Evolutionary conservation across 2,329 filamentous ascomycete genomes (phyloP), one percentile per base, ranked within the genome.

Genomic region (Xylariales sp.): DNA sequence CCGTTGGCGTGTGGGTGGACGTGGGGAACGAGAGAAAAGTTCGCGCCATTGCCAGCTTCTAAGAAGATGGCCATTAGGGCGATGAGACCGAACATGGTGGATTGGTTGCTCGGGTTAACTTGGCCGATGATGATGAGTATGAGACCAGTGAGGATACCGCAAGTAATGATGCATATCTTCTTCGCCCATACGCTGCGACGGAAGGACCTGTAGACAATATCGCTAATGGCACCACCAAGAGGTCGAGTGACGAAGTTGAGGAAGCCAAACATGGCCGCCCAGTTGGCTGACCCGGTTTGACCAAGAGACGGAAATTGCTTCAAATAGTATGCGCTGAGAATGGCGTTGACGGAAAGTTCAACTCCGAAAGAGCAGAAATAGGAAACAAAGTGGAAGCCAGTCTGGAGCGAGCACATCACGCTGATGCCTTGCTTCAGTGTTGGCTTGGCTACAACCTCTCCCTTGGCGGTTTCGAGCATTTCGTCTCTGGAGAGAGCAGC

Each of bases 21-120:
- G 58, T 95, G 90, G 3, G 89, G 88, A 18, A 95, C 84, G 5
- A 95, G 74, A 0, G 87, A 80, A 62, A 93, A 95, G 65, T 87
- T 93, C 29, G 87, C 82, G 1, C 90, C 90, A 58, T 95, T 95
- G 31, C 82, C 82, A 2, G 85, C 87, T 60, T 94, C 88, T 31
- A 89, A 65, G 68, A 95, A 95, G 58, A 95, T 74, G 1, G 86
- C 87, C 66, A 89, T 75, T 8, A 87, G 75, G 1, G 83, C 82
- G 7, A 94, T 68, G 5, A 95, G 78, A 1, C 86, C 87, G 42
- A 93, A 81, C 73, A 94, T 82, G 3, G 77, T 80, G 5, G 73
- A 64, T 35, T 82, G 61, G 18, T 73, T 57, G 19, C 80, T 74
- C 0, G 86, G 74, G 59, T 93, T 68, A 54, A 80, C 70, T 2